Conservation (phyloP, 768 basidiomycete genomes). For the Mycena capillaripes region DNA sequence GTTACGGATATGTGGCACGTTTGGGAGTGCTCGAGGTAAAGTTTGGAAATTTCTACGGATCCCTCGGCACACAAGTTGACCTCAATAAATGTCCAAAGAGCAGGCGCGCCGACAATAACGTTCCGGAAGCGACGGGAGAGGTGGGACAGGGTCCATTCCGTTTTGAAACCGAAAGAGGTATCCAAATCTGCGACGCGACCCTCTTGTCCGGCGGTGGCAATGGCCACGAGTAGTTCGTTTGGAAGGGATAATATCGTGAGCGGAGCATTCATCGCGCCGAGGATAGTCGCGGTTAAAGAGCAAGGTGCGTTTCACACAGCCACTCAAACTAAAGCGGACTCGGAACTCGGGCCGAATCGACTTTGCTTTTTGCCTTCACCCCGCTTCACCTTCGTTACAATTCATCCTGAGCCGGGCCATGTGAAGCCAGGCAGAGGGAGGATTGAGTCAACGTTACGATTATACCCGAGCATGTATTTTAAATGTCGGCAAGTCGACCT, state of each 20-base stretch:
- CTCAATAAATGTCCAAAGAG: not conserved
- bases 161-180: not conserved
- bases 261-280: not conserved
- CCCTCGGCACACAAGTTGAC: not conserved
- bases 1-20: not conserved
- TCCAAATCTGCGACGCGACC: too few species aligned
- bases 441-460: too few species aligned
- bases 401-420: too few species aligned
- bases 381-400: too few species aligned
- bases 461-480: too few species aligned
- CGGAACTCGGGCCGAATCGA: too few species aligned
- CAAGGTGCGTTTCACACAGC: too few species aligned
- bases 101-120: not conserved
- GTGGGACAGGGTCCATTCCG: not conserved
- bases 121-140: not conserved
- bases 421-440: too few species aligned
- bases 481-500: too few species aligned
- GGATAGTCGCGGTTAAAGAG: too few species aligned
- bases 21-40: not conserved
- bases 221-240: not conserved
- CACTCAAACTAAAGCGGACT: too few species aligned
- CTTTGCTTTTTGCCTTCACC: too few species aligned
- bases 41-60: not conserved
- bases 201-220: not conserved
- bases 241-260: not conserved